Conservation (phyloP, 352 stramenopile genomes). For the Phytophthora kernoviae region DNA sequence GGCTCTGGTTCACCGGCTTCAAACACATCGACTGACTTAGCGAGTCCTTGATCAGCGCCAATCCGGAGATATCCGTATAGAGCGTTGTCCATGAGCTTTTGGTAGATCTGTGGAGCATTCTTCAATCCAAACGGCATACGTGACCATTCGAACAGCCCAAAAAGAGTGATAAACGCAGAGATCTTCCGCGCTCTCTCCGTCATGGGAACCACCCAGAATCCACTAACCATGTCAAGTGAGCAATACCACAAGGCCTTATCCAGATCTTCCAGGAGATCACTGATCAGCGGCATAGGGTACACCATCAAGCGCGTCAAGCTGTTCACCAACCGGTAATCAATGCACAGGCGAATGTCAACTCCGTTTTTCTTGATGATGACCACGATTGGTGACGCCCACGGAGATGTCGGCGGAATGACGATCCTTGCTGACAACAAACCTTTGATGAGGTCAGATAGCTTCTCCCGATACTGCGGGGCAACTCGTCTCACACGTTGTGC, state of each 20-base stretch:
- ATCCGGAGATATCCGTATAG: conserved; percentile 9
- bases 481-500: conserved; percentile 20
- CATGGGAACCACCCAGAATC: conserved; percentile 19
- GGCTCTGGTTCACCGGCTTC: neutral
- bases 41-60: no score
- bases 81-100: conserved; percentile 13
- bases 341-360: conserved; percentile 36
- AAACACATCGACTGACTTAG: no score
- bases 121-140: conserved; percentile 20
- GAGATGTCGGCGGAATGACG: conserved; percentile 16
- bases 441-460: conserved; percentile 32
- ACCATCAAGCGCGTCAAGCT: conserved; percentile 18
- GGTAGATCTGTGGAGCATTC: conserved; percentile 28
- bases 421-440: conserved; percentile 23
- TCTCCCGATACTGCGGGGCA: conserved; percentile 18
- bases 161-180: conserved; percentile 1
- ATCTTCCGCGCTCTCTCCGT: conserved; percentile 10
- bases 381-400: conserved; percentile 41
- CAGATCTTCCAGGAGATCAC: conserved; percentile 18
- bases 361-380: conserved; percentile 50
- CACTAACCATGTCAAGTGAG: conserved; percentile 20
- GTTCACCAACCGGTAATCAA: conserved; percentile 21
- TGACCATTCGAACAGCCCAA: conserved; percentile 11
- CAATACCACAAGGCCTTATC: conserved; percentile 21
- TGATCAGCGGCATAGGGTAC: conserved; percentile 31